phyloP scores from a whole-genome alignment of 345 rosid species.

The Lumnitzera littorea region DNA sequence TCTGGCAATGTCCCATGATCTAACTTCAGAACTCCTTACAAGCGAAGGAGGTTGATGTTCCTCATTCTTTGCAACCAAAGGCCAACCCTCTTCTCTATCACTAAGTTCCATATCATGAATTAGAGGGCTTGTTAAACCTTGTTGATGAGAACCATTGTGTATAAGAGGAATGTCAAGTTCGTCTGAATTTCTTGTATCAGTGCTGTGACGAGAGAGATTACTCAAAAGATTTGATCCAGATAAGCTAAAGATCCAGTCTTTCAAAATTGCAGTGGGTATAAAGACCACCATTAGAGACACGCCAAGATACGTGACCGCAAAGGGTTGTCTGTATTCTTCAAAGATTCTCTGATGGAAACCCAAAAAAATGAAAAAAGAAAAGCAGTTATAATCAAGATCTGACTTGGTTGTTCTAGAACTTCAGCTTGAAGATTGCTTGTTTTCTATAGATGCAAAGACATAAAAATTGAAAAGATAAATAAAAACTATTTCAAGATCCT shows the following conservation, averaged over 20 bases:
- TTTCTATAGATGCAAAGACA: no score
- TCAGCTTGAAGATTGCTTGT: no score
- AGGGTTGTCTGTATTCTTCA: slow-evolving; percentile 45
- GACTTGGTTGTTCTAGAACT: no score
- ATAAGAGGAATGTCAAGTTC: slow-evolving; percentile 37
- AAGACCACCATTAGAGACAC: slow-evolving; percentile 58
- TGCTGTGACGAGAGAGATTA: slow-evolving; percentile 4
- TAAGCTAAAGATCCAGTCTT: slow-evolving; percentile 33
- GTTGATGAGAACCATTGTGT: slow-evolving; percentile 21
- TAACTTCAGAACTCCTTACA: slow-evolving; percentile 10
- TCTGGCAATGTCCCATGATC: slow-evolving; percentile 34
- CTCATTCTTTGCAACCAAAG: slow-evolving; percentile 23
- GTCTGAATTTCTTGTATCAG: slow-evolving; percentile 11
- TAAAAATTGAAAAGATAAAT: no score
- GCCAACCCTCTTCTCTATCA: slow-evolving; percentile 43
- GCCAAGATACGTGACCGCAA: slow-evolving; percentile 52
- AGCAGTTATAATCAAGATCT: neutral
- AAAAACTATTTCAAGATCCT: no score
- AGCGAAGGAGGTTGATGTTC: slow-evolving; percentile 19
- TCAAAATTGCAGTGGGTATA: slow-evolving; percentile 42
- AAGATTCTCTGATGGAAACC: slow-evolving; percentile 41
- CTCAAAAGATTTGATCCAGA: slow-evolving; percentile 4
- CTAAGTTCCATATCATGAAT: slow-evolving; percentile 24
- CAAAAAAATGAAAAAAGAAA: neutral
- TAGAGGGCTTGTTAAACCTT: slow-evolving; percentile 15